A percentile compares a stretch with the other conserved stretches of the same genome.
These are phyloP conservation scores for Metarhizium rileyi DNA, from an alignment of 2,329 filamentous ascomycete genomes.

Conservation along the genomic window DNA sequence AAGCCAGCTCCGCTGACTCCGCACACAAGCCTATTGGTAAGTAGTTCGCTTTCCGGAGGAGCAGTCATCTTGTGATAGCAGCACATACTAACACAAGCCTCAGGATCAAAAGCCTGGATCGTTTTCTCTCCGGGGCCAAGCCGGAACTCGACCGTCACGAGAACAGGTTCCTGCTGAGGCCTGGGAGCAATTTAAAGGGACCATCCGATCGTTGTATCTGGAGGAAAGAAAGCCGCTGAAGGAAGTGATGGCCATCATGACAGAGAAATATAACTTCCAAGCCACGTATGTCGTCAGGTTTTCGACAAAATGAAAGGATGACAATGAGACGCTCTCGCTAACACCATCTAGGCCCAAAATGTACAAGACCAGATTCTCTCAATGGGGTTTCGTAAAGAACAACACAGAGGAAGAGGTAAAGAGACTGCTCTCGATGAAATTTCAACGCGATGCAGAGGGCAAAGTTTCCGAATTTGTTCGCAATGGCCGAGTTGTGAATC, in stretches of 20 bases:
- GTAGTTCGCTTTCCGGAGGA: slow-evolving; percentile 2
- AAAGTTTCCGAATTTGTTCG: slow-evolving; percentile 44
- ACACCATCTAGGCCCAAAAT: slow-evolving; percentile 35
- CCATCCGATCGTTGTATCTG: slow-evolving; percentile 35
- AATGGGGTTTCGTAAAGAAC: slow-evolving; percentile 46
- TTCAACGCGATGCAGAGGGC: slow-evolving; percentile 41
- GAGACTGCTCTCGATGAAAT: slow-evolving; percentile 39
- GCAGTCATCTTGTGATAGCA: neutral
- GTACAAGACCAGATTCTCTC: slow-evolving; percentile 46
- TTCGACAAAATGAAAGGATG: neutral
- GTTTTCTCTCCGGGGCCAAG: slow-evolving; percentile 19
- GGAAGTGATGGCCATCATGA: slow-evolving; percentile 41
- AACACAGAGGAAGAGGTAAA: slow-evolving; percentile 45
- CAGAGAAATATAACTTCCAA: slow-evolving; percentile 36
- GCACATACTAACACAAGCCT: slow-evolving; percentile 1
- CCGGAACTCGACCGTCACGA: slow-evolving; percentile 26
- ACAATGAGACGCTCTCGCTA: slow-evolving; percentile 5
- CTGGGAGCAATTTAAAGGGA: slow-evolving; percentile 38
- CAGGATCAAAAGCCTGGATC: slow-evolving; percentile 20
- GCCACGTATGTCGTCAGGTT: slow-evolving; percentile 32
- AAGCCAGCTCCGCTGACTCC: slow-evolving; percentile 1
- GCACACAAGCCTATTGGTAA: slow-evolving; percentile 15
- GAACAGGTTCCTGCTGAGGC: slow-evolving; percentile 35
- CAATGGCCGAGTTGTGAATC: slow-evolving; percentile 41
- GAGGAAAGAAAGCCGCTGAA: slow-evolving; percentile 42